Base-by-base conservation (phyloP, 441 rosid genomes). In the Melastoma candidum region DNA sequence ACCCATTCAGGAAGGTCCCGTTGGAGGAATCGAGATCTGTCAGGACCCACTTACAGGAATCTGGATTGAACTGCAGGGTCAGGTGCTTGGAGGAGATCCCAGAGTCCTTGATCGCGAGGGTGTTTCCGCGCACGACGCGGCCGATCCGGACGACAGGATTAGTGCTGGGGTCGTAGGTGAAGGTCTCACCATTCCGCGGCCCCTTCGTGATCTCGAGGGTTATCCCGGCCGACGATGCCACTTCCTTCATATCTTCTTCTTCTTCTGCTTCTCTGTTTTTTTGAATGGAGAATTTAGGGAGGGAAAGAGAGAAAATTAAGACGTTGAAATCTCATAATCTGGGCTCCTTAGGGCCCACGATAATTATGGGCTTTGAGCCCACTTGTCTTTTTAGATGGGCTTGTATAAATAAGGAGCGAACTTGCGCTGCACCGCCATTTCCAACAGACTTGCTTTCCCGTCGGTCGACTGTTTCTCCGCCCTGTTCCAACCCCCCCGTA, bases 21-120 rank as follows among this genome's bases (percentile, higher is more conserved):
- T 86, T 89, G 48, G 95, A 89, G 59, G 95, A 89, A 12, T 74
- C 85, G 11, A 83, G 78, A 61, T 89, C 95, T 26, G 57, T 72
- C 65, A 85, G 61, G 44, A 63, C 46, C 93, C 97, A 89, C 47
- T 77, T 75, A 2, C 76, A 77, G 0, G 83, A 78, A 26, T 55
- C 71, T 36, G 70, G 66, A 7, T 44, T 73, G 44, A 49, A 62
- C 47, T 54, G 53, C 67, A 88, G 78, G 0, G 64, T 13, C 29
- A 85, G 74, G 70, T 88, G 97, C 58, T 81, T 80, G 11, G 87
- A 70, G 61, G 95, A 88, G 69, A 85, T 71, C 44, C 95, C 95
- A 22, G 58, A 67, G 68, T 85, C 93, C 54, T 85, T 88, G 54
- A 88, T 61, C 3, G 78, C 24, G 53, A 88, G 55, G 46, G 77